Base-by-base conservation (phyloP, 345 rosid genomes). In the Carallia brachiata region DNA sequence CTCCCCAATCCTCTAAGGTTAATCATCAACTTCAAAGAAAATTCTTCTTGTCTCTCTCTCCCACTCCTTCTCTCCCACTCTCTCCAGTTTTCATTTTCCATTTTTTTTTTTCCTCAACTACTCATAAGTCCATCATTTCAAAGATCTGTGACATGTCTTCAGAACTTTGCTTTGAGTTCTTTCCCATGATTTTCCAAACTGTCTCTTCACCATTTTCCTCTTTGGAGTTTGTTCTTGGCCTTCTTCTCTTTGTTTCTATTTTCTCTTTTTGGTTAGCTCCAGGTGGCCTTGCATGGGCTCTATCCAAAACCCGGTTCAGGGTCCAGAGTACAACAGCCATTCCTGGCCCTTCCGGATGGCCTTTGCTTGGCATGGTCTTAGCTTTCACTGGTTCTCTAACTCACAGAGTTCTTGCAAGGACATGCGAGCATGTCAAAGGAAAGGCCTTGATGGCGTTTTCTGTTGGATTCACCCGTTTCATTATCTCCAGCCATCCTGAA, bases 241-340 rank as follows among this genome's bases (percentile, higher is more conserved):
- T 76, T n/a, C 19, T 75, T 48, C 62, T 84, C 39, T 61, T 85
- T 66, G 54, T 82, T 1, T 76, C 82, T n/a, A 32, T 82, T 5
- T 63, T 76, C 71, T 73, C 87, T 27, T 63, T 85, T 60, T 78
- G 80, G 67, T 44, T 85, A 1, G 67, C 81, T 9, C 91, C 91
- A 0, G 96, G 96, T 0, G 95, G 96, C 2, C 70, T 87, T 4
- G 93, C 97, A 52, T 91, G 96, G 96, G 81, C 85, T 44, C 70
- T 82, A 0, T 79, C 77, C 62, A 79, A 79, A 23, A 34, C 77
- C 57, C 66, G 75, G 36, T 19, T 70, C 57, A 44, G 62, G 18
- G 23, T 66, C 82, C 70, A 68, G 52, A 68, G 70, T 15, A 72
- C 52, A 59, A 4, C 57, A 1, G 79, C 84, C 32, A 84, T 89